Conservation (phyloP, 139 green algal genomes). For the Chlamydomonas asymmetrica region DNA sequence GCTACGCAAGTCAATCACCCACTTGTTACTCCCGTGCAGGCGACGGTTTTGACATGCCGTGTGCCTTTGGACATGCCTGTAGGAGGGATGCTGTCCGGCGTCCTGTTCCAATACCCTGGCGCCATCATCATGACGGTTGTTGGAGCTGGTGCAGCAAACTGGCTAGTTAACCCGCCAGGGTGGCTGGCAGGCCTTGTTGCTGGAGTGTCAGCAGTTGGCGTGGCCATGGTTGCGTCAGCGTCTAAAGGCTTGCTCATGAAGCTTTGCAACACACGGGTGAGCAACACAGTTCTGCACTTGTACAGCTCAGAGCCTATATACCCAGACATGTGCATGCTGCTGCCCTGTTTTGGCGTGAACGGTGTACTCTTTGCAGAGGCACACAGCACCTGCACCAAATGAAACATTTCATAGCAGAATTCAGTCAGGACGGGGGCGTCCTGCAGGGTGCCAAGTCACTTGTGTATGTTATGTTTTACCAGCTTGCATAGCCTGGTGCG, state of each 20-base stretch:
- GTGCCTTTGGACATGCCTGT: too few relatives aligned
- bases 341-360: too few relatives aligned
- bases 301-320: background rate
- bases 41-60: too few relatives aligned
- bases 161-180: constrained; percentile 44
- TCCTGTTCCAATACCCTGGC: constrained; percentile 91
- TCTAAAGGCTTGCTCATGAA: constrained; percentile 70
- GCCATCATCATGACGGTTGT: constrained; percentile 79
- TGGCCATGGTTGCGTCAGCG: constrained; percentile 85
- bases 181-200: constrained; percentile 62
- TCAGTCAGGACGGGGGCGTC: too few relatives aligned
- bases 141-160: constrained; percentile 67
- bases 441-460: too few relatives aligned
- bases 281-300: constrained; percentile 36
- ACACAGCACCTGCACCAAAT: too few relatives aligned
- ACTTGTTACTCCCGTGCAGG: too few relatives aligned
- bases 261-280: constrained; percentile 62
- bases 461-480: too few relatives aligned
- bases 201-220: constrained; percentile 73
- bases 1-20: too few relatives aligned
- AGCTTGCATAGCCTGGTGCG: too few relatives aligned
- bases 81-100: constrained; percentile 69
- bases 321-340: background rate
- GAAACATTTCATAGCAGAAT: too few relatives aligned
- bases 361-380: too few relatives aligned